Evolutionary conservation across 108 stramenopile species (phyloP).

Genomic region (Parietichytrium sp.): DNA sequence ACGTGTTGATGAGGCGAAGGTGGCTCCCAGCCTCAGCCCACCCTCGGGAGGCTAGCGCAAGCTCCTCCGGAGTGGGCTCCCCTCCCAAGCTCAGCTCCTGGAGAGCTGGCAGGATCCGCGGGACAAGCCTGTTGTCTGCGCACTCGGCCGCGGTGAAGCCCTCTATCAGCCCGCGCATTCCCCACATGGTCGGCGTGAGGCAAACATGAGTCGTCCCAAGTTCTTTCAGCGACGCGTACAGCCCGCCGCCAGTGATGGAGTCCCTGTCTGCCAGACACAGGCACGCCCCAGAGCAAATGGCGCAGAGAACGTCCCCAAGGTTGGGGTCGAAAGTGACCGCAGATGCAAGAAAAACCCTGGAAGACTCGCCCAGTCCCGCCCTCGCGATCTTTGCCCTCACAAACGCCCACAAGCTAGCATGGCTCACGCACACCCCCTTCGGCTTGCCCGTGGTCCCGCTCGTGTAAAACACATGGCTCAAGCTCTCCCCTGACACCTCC

Average conservation of each 20-base stretch:
- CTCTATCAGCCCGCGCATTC: conserved; percentile 16
- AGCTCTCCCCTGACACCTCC: too few species aligned
- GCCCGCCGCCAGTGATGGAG: background rate
- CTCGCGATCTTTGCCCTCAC: background rate
- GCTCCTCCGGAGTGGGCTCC: background rate
- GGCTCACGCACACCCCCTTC: background rate
- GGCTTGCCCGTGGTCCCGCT: conserved; percentile 21
- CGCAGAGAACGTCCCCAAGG: background rate
- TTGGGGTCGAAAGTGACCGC: conserved; percentile 25
- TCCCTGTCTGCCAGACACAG: background rate
- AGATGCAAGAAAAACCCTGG: conserved; percentile 3
- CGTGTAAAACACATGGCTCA: conserved; percentile 9
- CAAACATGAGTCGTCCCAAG: background rate
- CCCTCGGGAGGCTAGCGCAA: too few species aligned
- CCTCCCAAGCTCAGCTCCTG: conserved; percentile 12
- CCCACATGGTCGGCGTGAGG: background rate
- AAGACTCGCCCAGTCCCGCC: too few species aligned
- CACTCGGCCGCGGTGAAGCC: too few species aligned
- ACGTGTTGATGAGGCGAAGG: conserved; percentile 8
- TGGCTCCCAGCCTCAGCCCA: background rate
- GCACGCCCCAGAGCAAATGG: background rate
- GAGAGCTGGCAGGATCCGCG: background rate
- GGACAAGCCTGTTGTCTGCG: too few species aligned
- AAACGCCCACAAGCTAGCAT: background rate
- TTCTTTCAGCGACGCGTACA: background rate